Evolutionary conservation across 257 asterid genomes (phyloP).

Genomic region (Lithospermum erythrorhizon): DNA sequence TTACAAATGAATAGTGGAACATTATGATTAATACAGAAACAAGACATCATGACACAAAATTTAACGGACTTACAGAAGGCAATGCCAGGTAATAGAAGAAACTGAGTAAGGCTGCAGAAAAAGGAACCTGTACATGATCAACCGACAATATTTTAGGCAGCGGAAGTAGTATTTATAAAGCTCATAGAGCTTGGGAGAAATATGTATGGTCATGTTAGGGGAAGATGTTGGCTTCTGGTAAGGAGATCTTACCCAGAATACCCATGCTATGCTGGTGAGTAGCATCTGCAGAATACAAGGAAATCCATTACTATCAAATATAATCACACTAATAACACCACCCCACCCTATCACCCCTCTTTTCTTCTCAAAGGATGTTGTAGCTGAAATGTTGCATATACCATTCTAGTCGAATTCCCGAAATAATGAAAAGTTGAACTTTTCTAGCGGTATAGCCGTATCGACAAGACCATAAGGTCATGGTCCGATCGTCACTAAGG

Average conservation of each 20-base stretch:
- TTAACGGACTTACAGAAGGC: not conserved
- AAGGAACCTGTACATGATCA: not conserved
- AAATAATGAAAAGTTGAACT: not conserved
- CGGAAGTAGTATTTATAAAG: no score
- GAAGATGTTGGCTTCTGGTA: not conserved
- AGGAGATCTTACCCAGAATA: constrained; percentile 54
- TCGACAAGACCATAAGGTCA: no score
- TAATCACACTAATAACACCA: not conserved
- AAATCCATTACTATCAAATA: not conserved
- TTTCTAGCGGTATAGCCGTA: not conserved
- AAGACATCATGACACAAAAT: not conserved
- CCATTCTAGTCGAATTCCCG: no score
- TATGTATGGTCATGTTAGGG: not conserved
- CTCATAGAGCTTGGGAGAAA: no score
- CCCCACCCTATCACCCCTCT: no score
- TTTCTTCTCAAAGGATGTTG: no score
- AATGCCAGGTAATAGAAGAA: not conserved
- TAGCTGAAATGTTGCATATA: no score
- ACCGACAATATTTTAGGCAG: no score
- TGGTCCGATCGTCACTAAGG: not conserved
- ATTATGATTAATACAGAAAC: not conserved
- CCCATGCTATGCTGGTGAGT: constrained; percentile 87
- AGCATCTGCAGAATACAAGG: constrained; percentile 43
- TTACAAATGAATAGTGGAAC: not conserved
- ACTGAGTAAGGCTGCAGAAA: not conserved